Evolutionary conservation across 768 basidiomycete genomes (phyloP).

Genomic region (Pleurotus djamor): DNA sequence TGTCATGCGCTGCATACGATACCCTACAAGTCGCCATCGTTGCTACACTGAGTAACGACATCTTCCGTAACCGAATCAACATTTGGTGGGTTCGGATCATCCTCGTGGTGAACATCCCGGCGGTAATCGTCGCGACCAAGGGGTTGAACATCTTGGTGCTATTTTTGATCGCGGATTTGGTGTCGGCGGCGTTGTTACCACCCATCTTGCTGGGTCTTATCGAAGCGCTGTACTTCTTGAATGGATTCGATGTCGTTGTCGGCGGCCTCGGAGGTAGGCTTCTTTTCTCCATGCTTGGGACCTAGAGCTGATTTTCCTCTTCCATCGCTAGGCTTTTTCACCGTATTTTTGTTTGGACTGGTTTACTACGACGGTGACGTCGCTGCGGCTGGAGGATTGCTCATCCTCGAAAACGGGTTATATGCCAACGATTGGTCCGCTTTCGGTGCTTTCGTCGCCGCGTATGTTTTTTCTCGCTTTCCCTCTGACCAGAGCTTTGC

Average conservation of each 20-base stretch:
- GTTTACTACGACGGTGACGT: slow-evolving; percentile 1
- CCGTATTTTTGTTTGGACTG: slow-evolving; percentile 4
- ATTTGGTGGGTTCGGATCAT: slow-evolving; percentile 8
- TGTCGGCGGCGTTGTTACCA: background rate
- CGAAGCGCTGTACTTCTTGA: background rate
- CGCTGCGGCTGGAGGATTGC: background rate
- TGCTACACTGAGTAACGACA: background rate
- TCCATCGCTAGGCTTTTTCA: background rate
- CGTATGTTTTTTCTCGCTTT: background rate
- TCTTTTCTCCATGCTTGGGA: background rate
- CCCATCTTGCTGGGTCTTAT: slow-evolving; percentile 2
- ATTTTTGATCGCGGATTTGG: slow-evolving; percentile 7
- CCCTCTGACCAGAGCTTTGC: background rate
- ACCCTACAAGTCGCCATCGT: slow-evolving; percentile 6
- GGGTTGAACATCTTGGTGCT: slow-evolving; percentile 4
- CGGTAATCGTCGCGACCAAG: slow-evolving; percentile 1
- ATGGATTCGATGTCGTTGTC: slow-evolving; percentile 4
- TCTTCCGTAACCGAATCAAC: slow-evolving; percentile 8
- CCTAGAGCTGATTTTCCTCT: background rate
- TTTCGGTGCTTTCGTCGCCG: slow-evolving; percentile 7
- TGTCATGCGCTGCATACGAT: slow-evolving; percentile 5
- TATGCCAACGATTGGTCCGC: slow-evolving; percentile 9
- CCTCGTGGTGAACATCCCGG: slow-evolving; percentile 2
- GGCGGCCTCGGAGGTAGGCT: slow-evolving; percentile 1
- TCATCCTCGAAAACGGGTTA: background rate